Evolutionary conservation across 2,329 filamentous ascomycete genomes (phyloP).

Genomic region (Penicillium concentricum): DNA sequence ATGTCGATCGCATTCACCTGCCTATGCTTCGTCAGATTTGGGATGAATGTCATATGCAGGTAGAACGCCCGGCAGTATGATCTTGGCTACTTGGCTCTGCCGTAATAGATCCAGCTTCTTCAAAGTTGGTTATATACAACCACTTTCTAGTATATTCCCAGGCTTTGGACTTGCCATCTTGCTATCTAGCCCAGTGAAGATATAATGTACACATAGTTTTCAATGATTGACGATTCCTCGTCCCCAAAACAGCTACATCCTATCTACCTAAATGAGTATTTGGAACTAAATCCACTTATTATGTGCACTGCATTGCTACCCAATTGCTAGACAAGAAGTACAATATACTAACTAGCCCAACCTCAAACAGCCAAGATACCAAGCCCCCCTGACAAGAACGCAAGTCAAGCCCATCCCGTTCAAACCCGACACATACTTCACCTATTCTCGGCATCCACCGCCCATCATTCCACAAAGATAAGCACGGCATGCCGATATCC

Average conservation of each 20-base stretch:
- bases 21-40: constrained; percentile 32
- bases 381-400: not conserved
- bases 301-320: not conserved
- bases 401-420: not conserved
- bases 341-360: not conserved
- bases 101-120: not conserved
- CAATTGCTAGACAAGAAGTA: not conserved
- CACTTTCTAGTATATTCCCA: not conserved
- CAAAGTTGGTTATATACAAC: not conserved
- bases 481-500: constrained; percentile 6
- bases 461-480: not conserved
- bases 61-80: constrained; percentile 13
- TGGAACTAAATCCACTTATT: not conserved
- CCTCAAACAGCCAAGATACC: not conserved
- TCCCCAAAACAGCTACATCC: not conserved
- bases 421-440: not conserved
- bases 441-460: not conserved
- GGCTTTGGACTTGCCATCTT: not conserved
- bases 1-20: constrained; percentile 36
- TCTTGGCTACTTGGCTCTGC: not conserved
- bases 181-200: not conserved
- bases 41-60: constrained; percentile 30
- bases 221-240: not conserved
- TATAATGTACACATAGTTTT: not conserved
- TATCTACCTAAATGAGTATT: not conserved